Conservation (phyloP, 2,329 filamentous ascomycete genomes). For the Sporothrix humicola region DNA sequence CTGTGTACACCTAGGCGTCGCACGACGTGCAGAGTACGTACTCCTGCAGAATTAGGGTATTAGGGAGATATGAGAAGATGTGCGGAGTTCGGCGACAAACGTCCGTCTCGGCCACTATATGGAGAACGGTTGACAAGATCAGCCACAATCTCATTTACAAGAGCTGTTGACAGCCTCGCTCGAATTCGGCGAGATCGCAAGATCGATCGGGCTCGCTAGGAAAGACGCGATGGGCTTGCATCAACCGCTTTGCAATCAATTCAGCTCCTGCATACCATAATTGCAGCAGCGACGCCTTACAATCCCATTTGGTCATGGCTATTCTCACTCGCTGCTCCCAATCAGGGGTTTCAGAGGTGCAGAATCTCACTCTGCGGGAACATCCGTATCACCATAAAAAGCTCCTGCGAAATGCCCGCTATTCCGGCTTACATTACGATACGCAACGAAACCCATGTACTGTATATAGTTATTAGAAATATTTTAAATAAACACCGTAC, state of each 20-base stretch:
- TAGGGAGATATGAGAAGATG: no score
- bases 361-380: background rate
- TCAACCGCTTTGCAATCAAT: background rate
- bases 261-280: background rate
- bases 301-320: background rate
- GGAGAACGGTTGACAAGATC: background rate
- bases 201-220: conserved; percentile 7
- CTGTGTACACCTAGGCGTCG: background rate
- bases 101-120: background rate
- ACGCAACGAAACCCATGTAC: background rate
- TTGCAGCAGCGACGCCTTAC: background rate
- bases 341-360: background rate
- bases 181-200: conserved; percentile 7
- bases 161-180: background rate
- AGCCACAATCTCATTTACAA: background rate
- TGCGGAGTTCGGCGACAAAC: background rate
- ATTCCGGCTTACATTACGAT: background rate
- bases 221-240: background rate
- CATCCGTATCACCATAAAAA: conserved; percentile 10
- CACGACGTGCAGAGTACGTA: background rate
- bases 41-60: background rate
- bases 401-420: background rate
- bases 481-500: background rate
- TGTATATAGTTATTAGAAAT: conserved; percentile 4
- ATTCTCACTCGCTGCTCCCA: background rate